phyloP scores from a whole-genome alignment of 805 yeast species.

The Millerago galiae region DNA sequence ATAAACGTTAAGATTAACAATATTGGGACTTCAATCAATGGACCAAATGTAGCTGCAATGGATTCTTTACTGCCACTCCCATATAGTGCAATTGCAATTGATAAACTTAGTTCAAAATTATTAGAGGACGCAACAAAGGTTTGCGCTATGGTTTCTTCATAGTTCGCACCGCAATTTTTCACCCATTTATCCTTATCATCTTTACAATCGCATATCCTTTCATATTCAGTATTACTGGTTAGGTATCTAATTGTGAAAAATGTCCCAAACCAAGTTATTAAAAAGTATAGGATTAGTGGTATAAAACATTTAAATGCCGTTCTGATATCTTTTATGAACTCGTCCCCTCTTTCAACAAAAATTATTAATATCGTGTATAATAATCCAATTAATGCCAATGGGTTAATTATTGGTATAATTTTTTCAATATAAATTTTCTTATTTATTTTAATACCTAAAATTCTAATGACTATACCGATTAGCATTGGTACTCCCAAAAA shows the following conservation, averaged over 20 bases:
- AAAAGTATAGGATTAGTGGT: neutral
- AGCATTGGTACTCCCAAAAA: neutral
- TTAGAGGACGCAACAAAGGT: constrained; percentile 53
- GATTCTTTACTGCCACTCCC: neutral
- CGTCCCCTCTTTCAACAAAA: neutral
- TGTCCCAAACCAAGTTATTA: neutral
- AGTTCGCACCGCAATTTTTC: constrained; percentile 32
- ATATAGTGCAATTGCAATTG: neutral
- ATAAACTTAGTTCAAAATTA: constrained; percentile 29
- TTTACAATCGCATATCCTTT: too few relatives aligned
- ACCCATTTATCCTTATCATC: neutral
- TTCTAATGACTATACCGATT: neutral
- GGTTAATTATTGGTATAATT: neutral
- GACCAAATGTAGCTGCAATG: neutral
- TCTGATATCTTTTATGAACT: neutral
- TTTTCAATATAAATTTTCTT: neutral
- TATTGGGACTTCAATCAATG: neutral
- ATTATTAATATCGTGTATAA: neutral
- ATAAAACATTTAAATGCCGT: neutral
- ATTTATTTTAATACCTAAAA: too few relatives aligned
- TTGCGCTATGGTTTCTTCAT: constrained; percentile 40
- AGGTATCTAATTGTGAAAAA: neutral
- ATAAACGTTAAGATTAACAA: neutral
- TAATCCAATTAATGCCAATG: neutral
- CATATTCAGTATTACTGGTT: too few relatives aligned